Conservation (phyloP, 805 yeast species). For the Lipomyces spencermartinsiae region DNA sequence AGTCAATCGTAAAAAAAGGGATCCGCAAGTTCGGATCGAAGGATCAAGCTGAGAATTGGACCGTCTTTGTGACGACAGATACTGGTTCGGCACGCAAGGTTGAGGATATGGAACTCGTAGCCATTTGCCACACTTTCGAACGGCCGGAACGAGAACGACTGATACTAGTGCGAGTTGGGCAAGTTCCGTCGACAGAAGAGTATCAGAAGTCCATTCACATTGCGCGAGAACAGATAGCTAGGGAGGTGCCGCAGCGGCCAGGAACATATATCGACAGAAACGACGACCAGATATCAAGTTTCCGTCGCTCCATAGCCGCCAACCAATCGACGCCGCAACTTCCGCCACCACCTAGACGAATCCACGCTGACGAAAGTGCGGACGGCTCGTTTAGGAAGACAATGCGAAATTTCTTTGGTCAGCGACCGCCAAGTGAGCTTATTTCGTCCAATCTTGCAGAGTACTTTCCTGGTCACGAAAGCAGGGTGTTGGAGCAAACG, state of each 20-base stretch:
- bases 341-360: conserved; percentile 2
- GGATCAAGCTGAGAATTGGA: conserved; percentile 44
- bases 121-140: conserved; percentile 79
- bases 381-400: conserved; percentile 28
- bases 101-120: conserved; percentile 79
- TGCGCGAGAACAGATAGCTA: conserved; percentile 35
- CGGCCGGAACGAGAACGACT: conserved; percentile 71
- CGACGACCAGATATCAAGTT: background rate
- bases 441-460: conserved; percentile 88
- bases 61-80: conserved; percentile 66
- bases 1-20: conserved; percentile 72
- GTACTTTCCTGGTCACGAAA: conserved; percentile 85
- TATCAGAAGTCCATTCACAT: conserved; percentile 39
- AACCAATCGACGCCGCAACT: conserved; percentile 8
- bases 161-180: conserved; percentile 68
- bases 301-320: background rate
- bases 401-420: conserved; percentile 69
- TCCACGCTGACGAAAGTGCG: conserved; percentile 7
- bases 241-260: conserved; percentile 28
- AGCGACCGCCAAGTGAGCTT: conserved; percentile 90
- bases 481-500: conserved; percentile 74
- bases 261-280: conserved; percentile 24
- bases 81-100: conserved; percentile 58
- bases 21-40: conserved; percentile 56
- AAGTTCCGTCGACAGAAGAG: conserved; percentile 57